phyloP scores from a whole-genome alignment of 495 filamentous ascomycete genomes.

The Achaetomiella virescens region DNA sequence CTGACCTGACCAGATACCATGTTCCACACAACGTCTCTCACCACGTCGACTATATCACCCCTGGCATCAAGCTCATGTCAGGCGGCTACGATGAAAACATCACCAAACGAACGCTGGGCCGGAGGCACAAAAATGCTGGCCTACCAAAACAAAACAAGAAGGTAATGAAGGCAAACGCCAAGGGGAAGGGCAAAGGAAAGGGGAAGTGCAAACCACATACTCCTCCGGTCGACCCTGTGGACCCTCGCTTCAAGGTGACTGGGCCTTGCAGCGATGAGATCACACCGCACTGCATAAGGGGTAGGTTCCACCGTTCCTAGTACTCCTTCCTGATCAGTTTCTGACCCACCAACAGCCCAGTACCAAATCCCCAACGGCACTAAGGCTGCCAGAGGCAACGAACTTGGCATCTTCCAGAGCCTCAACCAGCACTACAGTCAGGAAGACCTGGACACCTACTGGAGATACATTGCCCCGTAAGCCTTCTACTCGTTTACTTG shows the following conservation, averaged over 20 bases:
- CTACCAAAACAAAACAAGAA: neutral
- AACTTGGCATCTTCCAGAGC: conserved; percentile 32
- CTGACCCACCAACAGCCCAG: conserved; percentile 16
- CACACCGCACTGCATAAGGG: conserved; percentile 29
- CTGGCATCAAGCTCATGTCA: conserved; percentile 42
- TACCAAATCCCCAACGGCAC: conserved; percentile 30
- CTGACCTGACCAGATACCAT: conserved; percentile 36
- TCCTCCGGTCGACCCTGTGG: conserved; percentile 3
- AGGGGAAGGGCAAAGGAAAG: neutral
- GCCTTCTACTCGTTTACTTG: conserved; percentile 3
- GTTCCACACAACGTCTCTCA: conserved; percentile 45
- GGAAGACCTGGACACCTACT: conserved; percentile 56
- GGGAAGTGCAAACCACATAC: conserved; percentile 16
- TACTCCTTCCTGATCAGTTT: neutral
- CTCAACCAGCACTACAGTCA: conserved; percentile 39
- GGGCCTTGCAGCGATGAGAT: conserved; percentile 25
- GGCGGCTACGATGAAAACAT: conserved; percentile 10
- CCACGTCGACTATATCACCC: conserved; percentile 56
- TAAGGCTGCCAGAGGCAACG: conserved; percentile 25
- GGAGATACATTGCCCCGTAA: conserved; percentile 40
- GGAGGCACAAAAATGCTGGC: neutral
- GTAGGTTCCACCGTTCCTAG: conserved; percentile 9
- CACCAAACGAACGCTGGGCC: conserved; percentile 8
- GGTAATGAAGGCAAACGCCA: too few relatives aligned
- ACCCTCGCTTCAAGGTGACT: conserved; percentile 11